Evolutionary conservation across 1,284 basidiomycete genomes (phyloP), one percentile per base, ranked within the genome.

Genomic region (Malassezia furfur): DNA sequence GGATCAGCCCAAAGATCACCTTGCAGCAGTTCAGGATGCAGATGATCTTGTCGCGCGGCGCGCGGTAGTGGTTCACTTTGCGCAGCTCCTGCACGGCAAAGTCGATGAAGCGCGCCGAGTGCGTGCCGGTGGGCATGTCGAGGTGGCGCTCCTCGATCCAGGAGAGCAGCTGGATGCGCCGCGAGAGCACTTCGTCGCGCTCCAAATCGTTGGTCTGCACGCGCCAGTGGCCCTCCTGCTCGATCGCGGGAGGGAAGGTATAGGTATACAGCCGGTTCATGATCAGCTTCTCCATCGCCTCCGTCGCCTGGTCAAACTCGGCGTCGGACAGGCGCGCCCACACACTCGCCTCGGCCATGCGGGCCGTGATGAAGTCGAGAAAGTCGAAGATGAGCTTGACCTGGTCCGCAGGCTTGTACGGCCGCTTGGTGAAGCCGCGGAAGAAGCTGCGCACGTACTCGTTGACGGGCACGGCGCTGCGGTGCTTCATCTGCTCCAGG

Each of bases 211-310:
- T 94, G 0, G 90, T 86, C 2, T 77, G 89, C 2, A 73, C 69
- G 4, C 57, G 56, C 67, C 71, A 73, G 6, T 63, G 55, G 5
- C 72, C 72, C 39, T 73, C 72, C 32, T 63, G 62, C 25, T 64
- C 63, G 2, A 74, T 65, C 11, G 72, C 70, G 11, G 71, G 72
- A 9, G 67, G 63, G 48, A 72, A 73, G 0, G 72, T 73, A 52
- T 64, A 68, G 1, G 62, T 61, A 76, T 94, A 96, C 52, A 96
- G 78, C 47, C 91, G 80, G 69, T 98, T 99, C 94, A 98, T 98
- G 66, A 98, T 90, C 10, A 98, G 82, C 77, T 98, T 98, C 80
- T 98, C 93, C 89, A 98, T 96, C 49, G 91, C 91, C 77, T 98
- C 93, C 78, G 90, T 83, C 0, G 91, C 90, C 66, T 96, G 91